phyloP scores from a whole-genome alignment of 352 stramenopile species.

The Phytophthora aleatoria region DNA sequence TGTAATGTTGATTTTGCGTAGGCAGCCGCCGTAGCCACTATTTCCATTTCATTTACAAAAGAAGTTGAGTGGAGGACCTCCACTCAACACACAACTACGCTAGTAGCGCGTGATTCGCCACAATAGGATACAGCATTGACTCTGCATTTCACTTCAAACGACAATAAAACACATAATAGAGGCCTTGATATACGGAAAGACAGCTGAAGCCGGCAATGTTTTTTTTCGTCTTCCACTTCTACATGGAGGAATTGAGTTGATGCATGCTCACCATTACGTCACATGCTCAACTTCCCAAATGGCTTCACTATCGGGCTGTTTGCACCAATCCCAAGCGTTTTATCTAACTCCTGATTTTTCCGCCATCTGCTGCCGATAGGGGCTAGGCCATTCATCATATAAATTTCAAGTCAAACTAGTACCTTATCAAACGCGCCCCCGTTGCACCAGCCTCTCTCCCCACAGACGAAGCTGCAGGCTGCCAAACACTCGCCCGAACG shows the following conservation, averaged over 20 bases:
- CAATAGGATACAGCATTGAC: too few species aligned
- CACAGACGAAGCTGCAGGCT: slow-evolving; percentile 40
- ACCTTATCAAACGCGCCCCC: slow-evolving; percentile 13
- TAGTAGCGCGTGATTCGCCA: too few species aligned
- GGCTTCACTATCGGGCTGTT: slow-evolving; percentile 14
- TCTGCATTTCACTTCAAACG: too few species aligned
- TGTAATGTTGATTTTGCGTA: too few species aligned
- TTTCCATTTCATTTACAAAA: too few species aligned
- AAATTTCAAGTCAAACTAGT: slow-evolving; percentile 10
- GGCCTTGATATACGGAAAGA: too few species aligned
- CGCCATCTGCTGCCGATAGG: slow-evolving; percentile 14
- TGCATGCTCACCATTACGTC: background rate
- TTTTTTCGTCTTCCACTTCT: too few species aligned
- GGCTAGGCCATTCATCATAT: slow-evolving; percentile 12
- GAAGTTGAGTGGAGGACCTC: too few species aligned
- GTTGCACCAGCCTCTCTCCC: slow-evolving; percentile 19
- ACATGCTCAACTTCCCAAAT: slow-evolving; percentile 3
- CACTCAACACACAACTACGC: too few species aligned
- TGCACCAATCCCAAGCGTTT: slow-evolving; percentile 19
- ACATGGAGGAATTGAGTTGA: background rate
- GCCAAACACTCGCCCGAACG: slow-evolving; percentile 10
- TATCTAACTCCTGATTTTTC: slow-evolving; percentile 47
- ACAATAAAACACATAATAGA: too few species aligned
- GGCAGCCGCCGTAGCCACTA: too few species aligned
- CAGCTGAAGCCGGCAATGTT: too few species aligned